Percentiles rank a stretch among this genome's conserved stretches.
These are phyloP conservation scores for Cyberlindnera lachancei DNA, from an alignment of 805 yeast species.

Conservation along the genomic window DNA sequence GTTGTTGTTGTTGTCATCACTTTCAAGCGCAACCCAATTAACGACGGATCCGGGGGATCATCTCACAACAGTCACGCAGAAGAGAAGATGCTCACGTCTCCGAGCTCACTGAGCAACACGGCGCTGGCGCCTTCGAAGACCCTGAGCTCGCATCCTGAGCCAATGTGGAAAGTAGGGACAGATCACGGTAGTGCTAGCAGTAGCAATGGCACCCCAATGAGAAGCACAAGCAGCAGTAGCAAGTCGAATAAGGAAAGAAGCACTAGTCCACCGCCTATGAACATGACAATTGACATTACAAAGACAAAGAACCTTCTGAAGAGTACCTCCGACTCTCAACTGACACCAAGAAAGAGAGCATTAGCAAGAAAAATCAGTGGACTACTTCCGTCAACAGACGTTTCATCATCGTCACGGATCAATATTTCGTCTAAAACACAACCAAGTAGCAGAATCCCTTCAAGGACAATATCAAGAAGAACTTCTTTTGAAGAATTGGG, in stretches of 20 bases:
- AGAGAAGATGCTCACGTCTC: too few relatives aligned
- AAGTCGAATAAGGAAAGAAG: not conserved
- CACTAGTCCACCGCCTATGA: slow-evolving; percentile 2
- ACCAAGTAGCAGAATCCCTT: too few relatives aligned
- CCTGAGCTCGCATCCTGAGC: not conserved
- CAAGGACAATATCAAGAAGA: not conserved
- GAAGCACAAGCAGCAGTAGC: too few relatives aligned
- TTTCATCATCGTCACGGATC: too few relatives aligned
- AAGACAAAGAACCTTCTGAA: slow-evolving; percentile 17
- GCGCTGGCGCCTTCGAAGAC: slow-evolving; percentile 1
- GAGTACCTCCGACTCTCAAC: slow-evolving; percentile 12
- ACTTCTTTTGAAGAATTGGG: not conserved
- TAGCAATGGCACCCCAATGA: too few relatives aligned
- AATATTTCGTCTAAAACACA: too few relatives aligned
- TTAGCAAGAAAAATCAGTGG: slow-evolving; percentile 12
- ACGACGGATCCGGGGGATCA: too few relatives aligned
- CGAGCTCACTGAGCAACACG: too few relatives aligned
- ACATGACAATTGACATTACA: slow-evolving; percentile 15
- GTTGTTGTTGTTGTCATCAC: too few relatives aligned
- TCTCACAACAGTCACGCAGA: too few relatives aligned
- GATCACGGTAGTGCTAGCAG: too few relatives aligned
- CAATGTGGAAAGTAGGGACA: slow-evolving; percentile 1
- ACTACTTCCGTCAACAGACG: not conserved
- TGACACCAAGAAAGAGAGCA: slow-evolving; percentile 20
- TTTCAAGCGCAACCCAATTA: too few relatives aligned